phyloP scores from a whole-genome alignment of 305 asterid species.

The Fraxinus sp. region DNA sequence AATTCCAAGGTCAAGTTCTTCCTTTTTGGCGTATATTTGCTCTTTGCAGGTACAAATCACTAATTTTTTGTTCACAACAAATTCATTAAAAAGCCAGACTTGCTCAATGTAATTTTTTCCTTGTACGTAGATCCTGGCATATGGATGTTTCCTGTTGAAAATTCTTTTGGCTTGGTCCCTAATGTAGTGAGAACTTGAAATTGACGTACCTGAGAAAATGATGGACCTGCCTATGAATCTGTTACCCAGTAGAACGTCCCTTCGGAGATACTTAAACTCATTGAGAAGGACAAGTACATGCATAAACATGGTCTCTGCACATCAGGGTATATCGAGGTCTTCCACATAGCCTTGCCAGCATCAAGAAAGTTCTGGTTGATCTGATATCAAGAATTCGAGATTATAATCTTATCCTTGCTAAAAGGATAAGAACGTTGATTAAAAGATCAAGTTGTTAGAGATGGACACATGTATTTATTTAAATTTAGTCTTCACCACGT shows the following conservation, averaged over 20 bases:
- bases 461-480: neutral
- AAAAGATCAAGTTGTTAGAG: neutral
- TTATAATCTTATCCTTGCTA: neutral
- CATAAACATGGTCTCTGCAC: constrained; percentile 93
- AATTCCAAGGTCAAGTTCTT: neutral
- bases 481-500: neutral
- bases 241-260: constrained; percentile 95
- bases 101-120: neutral
- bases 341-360: constrained; percentile 88
- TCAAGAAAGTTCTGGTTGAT: constrained; percentile 61
- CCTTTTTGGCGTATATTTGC: neutral
- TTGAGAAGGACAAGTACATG: constrained; percentile 78
- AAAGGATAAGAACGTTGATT: neutral
- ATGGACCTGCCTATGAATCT: constrained; percentile 71
- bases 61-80: neutral
- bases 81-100: neutral
- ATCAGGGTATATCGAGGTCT: constrained; percentile 61
- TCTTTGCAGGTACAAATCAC: neutral
- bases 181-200: constrained; percentile 11
- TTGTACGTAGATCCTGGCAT: neutral
- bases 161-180: neutral
- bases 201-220: constrained; percentile 59
- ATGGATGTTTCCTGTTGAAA: neutral
- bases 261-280: constrained; percentile 68
- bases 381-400: constrained; percentile 36